A percentile compares a stretch with the other conserved stretches of the same genome.
Evolutionary conservation across 2,329 filamentous ascomycete genomes (phyloP).

Genomic region (Ascochyta viciae-villosae): DNA sequence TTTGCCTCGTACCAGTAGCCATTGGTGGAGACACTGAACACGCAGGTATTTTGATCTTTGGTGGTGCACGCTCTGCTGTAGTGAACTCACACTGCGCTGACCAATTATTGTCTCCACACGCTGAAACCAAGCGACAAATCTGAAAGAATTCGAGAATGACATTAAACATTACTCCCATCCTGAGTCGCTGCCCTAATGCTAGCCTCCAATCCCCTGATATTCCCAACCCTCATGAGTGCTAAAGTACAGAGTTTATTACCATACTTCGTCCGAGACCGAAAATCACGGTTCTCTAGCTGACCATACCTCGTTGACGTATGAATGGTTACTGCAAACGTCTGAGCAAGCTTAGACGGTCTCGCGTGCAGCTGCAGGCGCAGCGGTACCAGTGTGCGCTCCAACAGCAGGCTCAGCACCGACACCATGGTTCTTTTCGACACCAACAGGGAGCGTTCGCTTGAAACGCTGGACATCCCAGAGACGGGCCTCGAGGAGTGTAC

Average conservation of each 20-base stretch:
- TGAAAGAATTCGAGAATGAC: background rate
- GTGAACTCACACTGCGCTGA: no score
- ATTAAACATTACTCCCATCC: background rate
- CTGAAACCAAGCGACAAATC: no score
- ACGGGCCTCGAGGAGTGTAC: conserved; percentile 24
- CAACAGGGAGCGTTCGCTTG: background rate
- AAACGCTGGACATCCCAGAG: conserved; percentile 28
- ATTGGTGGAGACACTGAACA: background rate
- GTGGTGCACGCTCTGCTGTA: no score
- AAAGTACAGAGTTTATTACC: background rate
- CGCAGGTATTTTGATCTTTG: background rate
- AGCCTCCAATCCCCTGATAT: background rate
- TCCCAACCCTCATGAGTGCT: background rate
- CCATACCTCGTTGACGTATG: background rate
- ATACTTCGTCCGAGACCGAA: background rate
- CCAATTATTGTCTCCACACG: no score
- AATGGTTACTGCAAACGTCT: background rate
- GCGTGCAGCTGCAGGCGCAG: background rate
- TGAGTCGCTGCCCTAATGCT: background rate
- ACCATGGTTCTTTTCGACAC: conserved; percentile 9
- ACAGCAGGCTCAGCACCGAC: conserved; percentile 5
- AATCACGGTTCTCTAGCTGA: background rate
- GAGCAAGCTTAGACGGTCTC: conserved; percentile 1
- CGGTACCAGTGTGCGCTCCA: background rate
- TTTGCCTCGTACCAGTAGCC: background rate